These are phyloP conservation scores for Xerocomus potaroensis DNA, from an alignment of 768 basidiomycete species.

Conservation along the genomic window DNA sequence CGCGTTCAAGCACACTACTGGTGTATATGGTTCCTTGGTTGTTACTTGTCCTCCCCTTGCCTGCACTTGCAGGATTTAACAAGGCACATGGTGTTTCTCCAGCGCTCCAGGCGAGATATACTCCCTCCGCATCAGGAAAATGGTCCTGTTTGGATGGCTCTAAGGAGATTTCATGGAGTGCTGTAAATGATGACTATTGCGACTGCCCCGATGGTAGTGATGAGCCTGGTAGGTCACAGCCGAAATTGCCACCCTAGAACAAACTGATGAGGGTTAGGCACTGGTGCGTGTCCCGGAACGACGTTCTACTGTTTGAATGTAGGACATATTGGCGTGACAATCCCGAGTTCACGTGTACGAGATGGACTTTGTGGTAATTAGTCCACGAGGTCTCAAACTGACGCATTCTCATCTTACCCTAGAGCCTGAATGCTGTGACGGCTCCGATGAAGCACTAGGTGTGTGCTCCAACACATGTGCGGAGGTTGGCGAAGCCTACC, in stretches of 20 bases:
- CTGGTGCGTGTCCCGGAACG: constrained; percentile 74
- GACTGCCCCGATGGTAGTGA: constrained; percentile 95
- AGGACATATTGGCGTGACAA: constrained; percentile 79
- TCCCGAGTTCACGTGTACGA: constrained; percentile 78
- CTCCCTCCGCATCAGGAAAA: constrained; percentile 42
- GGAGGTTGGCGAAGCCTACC: constrained; percentile 66
- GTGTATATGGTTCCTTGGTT: constrained; percentile 49
- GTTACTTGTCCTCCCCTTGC: constrained; percentile 36
- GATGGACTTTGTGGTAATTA: constrained; percentile 90
- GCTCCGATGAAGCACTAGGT: constrained; percentile 84
- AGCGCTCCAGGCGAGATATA: constrained; percentile 51
- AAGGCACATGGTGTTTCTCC: constrained; percentile 60
- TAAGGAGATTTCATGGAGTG: constrained; percentile 70
- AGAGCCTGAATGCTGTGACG: constrained; percentile 95
- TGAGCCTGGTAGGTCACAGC: constrained; percentile 65
- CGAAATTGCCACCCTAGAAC: constrained; percentile 4
- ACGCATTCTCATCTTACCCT: constrained; percentile 12
- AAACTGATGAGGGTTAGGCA: constrained; percentile 46
- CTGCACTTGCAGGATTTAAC: constrained; percentile 38
- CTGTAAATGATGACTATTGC: constrained; percentile 93
- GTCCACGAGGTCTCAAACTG: not conserved
- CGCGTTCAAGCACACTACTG: not conserved
- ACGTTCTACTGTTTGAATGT: constrained; percentile 83
- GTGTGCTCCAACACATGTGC: constrained; percentile 76
- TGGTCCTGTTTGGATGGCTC: constrained; percentile 85